A percentile compares a stretch with the other conserved stretches of the same genome.
phyloP scores from a whole-genome alignment of 106 monocot genomes.

The Allium fistulosum region DNA sequence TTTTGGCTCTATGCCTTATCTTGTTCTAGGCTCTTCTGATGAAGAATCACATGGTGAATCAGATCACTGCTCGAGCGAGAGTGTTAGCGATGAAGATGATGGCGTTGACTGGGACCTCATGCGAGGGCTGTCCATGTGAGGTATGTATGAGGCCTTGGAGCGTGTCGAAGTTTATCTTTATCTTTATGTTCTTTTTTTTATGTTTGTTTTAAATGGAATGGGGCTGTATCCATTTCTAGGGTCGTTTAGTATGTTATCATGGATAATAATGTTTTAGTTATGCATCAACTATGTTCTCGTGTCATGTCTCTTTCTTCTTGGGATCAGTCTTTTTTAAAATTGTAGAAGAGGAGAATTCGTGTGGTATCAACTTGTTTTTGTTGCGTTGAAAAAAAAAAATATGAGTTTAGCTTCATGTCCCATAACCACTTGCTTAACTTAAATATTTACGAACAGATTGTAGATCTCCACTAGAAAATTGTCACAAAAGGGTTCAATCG shows the following conservation, averaged over 20 bases:
- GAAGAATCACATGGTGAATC: not conserved
- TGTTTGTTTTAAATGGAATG: not conserved
- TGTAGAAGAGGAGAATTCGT: no score
- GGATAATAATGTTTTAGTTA: no score
- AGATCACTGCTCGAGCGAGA: not conserved
- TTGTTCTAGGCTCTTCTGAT: conserved; percentile 12
- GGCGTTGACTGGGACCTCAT: conserved; percentile 6
- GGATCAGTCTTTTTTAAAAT: no score
- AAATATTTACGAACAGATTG: no score
- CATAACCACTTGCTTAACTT: no score
- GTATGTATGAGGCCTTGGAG: not conserved
- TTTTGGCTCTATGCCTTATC: conserved; percentile 84
- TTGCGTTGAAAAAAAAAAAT: no score
- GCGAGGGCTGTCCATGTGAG: conserved; percentile 8
- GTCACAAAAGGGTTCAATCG: no score
- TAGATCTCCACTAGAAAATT: no score
- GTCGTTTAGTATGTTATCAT: not conserved
- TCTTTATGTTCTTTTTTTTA: not conserved
- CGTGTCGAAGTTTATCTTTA: conserved; percentile 1
- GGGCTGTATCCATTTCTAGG: not conserved
- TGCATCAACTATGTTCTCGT: no score
- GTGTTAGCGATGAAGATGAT: conserved; percentile 1
- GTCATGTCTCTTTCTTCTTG: no score
- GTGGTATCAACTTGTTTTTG: no score
- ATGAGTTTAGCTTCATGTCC: no score